Evolutionary conservation across 2,329 filamentous ascomycete species (phyloP), one percentile per base, ranked within the genome.

Genomic region (Talaromyces rugulosus): DNA sequence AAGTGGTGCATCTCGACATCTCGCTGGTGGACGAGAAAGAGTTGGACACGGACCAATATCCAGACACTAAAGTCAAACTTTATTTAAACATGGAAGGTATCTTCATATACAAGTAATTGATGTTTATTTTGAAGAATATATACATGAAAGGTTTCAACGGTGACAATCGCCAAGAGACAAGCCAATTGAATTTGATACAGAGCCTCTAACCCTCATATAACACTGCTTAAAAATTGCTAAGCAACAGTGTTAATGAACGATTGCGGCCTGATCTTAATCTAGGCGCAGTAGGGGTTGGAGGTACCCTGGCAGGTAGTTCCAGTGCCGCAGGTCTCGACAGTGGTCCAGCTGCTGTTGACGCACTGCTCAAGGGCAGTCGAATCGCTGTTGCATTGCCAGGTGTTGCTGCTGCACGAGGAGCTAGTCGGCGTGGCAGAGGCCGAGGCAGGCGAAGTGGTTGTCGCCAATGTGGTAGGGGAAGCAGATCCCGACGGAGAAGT

Each of bases 271-370:
- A 5, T 28, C 4, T 31, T n/a, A 31, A 28, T 52, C 31, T 51
- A 60, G 18, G 34, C 59, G 31, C 59, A 61, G 42, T 61, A 61
- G 12, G 59, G 59, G 53, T 61, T 61, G 30, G 30, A 31, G 7
- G 31, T 40, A 9, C 59, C 59, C 44, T 61, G 51, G 53, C 59
- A 61, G 23, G 40, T 56, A n/a, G 47, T n/a, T 51, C 59, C 59
- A 36, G 52, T 40, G 3, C 52, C 28, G 42, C 59, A 61, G 2
- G 47, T 54, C 5, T 33, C 52, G 31, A 53, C 52, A 9, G 47
- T 61, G 5, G 47, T 44, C 59, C 59, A 61, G 23, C 7, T 12
- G 30, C 23, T 61, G 53, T 56, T 56, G 9, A 61, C 44, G 31
- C 59, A 61, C 16, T 61, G 59, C 42, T 56, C 33, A 14, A 61